Percentiles rank a stretch among this genome's conserved stretches.
Evolutionary conservation across 2,329 filamentous ascomycete genomes (phyloP).

Genomic region (Diplodia sapinea): DNA sequence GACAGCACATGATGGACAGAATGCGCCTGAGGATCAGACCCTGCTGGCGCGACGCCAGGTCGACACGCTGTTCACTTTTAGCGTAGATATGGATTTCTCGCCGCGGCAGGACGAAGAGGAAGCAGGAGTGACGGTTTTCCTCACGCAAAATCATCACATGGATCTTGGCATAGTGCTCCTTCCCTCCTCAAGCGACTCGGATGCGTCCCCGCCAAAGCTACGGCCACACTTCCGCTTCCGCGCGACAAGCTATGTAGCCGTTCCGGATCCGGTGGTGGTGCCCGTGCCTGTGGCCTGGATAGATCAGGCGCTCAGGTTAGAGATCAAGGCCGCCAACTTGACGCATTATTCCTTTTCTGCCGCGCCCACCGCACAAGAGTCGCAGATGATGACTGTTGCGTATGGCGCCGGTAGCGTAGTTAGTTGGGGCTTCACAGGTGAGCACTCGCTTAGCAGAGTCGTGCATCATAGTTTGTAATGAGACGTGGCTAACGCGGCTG

Average conservation of each 20-base stretch:
- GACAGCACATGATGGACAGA: slow-evolving; percentile 59
- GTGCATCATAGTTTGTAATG: neutral
- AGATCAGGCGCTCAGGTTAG: slow-evolving; percentile 44
- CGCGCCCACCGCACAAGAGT: slow-evolving; percentile 34
- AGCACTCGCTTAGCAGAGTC: slow-evolving; percentile 9
- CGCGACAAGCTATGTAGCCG: slow-evolving; percentile 50
- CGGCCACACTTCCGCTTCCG: slow-evolving; percentile 54
- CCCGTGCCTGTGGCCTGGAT: slow-evolving; percentile 52
- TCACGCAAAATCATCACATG: slow-evolving; percentile 59
- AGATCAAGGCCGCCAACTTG: slow-evolving; percentile 53
- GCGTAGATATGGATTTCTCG: slow-evolving; percentile 54
- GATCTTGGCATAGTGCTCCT: slow-evolving; percentile 51
- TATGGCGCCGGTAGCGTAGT: slow-evolving; percentile 39
- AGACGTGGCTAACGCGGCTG: neutral
- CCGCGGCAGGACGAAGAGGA: slow-evolving; percentile 53
- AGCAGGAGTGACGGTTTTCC: slow-evolving; percentile 60
- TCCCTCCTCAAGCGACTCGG: slow-evolving; percentile 31
- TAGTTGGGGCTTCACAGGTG: slow-evolving; percentile 40
- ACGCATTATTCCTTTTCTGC: slow-evolving; percentile 53
- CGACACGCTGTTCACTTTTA: slow-evolving; percentile 61
- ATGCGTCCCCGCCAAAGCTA: slow-evolving; percentile 16
- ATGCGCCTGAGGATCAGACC: slow-evolving; percentile 56
- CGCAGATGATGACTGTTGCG: slow-evolving; percentile 35
- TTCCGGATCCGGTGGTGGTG: slow-evolving; percentile 46
- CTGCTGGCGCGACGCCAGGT: slow-evolving; percentile 63